Evolutionary conservation across 768 basidiomycete species (phyloP), one percentile per base, ranked within the genome.

Genomic region (Suillus subluteus): DNA sequence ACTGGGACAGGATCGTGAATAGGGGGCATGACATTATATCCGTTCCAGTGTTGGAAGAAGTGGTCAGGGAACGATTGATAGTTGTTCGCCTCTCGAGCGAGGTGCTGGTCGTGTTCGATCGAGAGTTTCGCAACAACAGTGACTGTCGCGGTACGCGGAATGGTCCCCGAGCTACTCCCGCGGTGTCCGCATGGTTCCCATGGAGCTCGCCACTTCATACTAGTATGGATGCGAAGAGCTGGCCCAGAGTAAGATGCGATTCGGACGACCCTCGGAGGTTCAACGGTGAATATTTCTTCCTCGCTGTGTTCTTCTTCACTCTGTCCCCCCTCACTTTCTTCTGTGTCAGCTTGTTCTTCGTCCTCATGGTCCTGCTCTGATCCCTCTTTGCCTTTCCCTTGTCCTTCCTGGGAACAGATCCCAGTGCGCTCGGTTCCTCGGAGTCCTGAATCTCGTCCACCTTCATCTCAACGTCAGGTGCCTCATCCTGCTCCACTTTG

Each of bases 111-210:
- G n/a, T 73, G 2, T 56, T 74, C 32, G 12, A 76, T 63, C 0
- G 84, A 84, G 44, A 86, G 71, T 70, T 86, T 86, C 0, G 81
- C 84, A n/a, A 76, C 74, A 2, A 84, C 83, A 2, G 73, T 67
- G 16, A 86, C 79, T 44, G 62, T 80, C 21, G 79, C 74, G 4
- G 81, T 84, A 6, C 64, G 72, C 2, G 71, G 75, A 7, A 55
- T 44, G 23, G 65, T 15, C 7, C 21, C 50, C 40, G 41, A 30
- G 1, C 2, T 0, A 0, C 2, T 2, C 2, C 26, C 3, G 50
- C 11, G 3, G 50, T 74, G 75, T 2, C 35, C 8, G 38, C 72
- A 64, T 30, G 1, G 15, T 8, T 26, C 12, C 11, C 23, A 11
- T 1, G 71, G 67, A 35, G 44, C n/a, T 40, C 63, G 67, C 48